These are phyloP conservation scores for Camellia oleifera DNA, from an alignment of 179 eudicot species.

Conservation along the genomic window DNA sequence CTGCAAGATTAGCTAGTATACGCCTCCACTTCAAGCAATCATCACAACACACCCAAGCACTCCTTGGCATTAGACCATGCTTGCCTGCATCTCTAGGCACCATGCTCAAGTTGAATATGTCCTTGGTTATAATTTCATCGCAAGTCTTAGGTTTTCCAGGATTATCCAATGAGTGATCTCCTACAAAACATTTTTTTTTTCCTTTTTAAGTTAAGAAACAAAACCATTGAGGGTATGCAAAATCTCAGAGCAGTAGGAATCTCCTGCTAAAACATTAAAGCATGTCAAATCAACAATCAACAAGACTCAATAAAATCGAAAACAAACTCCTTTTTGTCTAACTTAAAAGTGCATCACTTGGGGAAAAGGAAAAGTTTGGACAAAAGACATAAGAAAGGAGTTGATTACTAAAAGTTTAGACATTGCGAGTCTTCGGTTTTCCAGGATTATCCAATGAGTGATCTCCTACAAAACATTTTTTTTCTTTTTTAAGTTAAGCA, in stretches of 20 bases:
- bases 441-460: constrained; percentile 11
- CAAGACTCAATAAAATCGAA: not conserved
- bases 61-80: constrained; percentile 39
- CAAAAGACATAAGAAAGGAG: not conserved
- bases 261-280: not conserved
- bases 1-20: constrained; percentile 82
- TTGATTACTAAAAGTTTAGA: not conserved
- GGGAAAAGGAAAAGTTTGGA: constrained; percentile 11
- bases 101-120: constrained; percentile 22
- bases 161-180: constrained; percentile 29
- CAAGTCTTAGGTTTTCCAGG: constrained; percentile 24
- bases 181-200: constrained; percentile 28
- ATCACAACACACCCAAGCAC: constrained; percentile 96
- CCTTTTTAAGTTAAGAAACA: too few relatives aligned
- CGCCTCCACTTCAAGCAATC: constrained; percentile 96
- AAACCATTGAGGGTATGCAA: too few relatives aligned
- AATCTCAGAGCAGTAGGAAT: too few relatives aligned
- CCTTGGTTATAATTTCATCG: constrained; percentile 28
- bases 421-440: constrained; percentile 22
- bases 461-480: constrained; percentile 34
- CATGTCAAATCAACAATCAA: constrained; percentile 8
- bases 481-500: too few relatives aligned
- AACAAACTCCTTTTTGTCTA: not conserved
- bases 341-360: not conserved
- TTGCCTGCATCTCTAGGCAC: constrained; percentile 24